Percentiles rank a stretch among this genome's conserved stretches.
Evolutionary conservation across 2,329 filamentous ascomycete genomes (phyloP).

Genomic region (Huntiella moniliformis): DNA sequence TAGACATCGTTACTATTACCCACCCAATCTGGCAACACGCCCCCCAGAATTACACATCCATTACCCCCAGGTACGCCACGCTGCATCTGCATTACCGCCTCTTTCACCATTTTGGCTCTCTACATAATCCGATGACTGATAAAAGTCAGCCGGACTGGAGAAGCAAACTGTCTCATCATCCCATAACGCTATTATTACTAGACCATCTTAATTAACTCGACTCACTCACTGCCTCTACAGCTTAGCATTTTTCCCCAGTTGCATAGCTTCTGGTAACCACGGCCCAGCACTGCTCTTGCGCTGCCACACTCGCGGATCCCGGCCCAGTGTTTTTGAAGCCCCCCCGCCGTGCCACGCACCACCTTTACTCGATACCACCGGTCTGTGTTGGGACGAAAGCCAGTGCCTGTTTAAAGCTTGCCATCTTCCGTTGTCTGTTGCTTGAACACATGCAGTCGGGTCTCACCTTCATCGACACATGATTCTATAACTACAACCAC

Average conservation of each 20-base stretch:
- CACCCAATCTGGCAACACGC: no score
- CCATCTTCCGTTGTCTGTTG: no score
- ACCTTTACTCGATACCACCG: background rate
- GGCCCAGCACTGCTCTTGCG: background rate
- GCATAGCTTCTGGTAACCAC: background rate
- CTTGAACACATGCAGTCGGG: no score
- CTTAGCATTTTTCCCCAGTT: background rate
- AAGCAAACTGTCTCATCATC: no score
- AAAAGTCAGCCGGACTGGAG: no score
- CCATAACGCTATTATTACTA: no score
- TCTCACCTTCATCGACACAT: no score
- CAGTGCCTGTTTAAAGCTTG: no score
- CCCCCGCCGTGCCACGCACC: constrained; percentile 1
- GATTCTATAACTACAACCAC: no score
- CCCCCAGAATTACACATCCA: no score
- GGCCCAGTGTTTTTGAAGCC: background rate
- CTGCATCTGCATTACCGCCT: background rate
- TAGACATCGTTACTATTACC: no score
- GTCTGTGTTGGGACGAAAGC: background rate
- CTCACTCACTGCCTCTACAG: background rate
- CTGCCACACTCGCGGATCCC: constrained; percentile 3
- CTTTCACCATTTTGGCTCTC: background rate
- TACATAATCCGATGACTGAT: background rate
- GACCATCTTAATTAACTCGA: no score
- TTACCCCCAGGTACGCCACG: background rate